Evolutionary conservation across 805 yeast genomes (phyloP).

Genomic region (Citeromyces matritensis): DNA sequence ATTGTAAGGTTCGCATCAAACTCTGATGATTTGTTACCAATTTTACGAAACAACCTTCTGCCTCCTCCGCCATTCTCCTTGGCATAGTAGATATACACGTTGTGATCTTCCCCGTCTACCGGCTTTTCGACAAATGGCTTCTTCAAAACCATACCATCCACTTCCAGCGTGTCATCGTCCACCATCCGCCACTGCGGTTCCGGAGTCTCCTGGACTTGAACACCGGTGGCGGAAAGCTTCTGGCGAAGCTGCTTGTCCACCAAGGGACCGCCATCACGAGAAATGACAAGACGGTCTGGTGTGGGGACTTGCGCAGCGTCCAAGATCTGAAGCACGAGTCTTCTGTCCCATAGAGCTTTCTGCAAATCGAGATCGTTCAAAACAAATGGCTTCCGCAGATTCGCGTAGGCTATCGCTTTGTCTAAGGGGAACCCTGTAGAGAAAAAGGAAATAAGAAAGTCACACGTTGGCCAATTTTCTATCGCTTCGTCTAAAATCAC

Average conservation of each 20-base stretch:
- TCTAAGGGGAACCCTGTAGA: conserved; percentile 94
- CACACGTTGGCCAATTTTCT: conserved; percentile 99
- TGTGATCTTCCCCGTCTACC: conserved; percentile 97
- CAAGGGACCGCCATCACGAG: conserved; percentile 94
- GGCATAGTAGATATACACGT: conserved; percentile 84
- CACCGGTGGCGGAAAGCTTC: conserved; percentile 47
- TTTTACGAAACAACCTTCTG: conserved; percentile 81
- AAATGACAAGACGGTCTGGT: conserved; percentile 75
- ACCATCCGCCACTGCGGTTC: conserved; percentile 84
- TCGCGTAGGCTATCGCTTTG: conserved; percentile 84
- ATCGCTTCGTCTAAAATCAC: conserved; percentile 85
- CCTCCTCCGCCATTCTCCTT: conserved; percentile 95
- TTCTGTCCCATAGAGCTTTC: conserved; percentile 93
- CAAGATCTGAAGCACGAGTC: conserved; percentile 67
- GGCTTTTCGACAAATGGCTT: conserved; percentile 98
- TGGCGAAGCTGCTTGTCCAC: conserved; percentile 53
- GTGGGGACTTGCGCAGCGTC: conserved; percentile 81
- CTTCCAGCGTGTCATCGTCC: conserved; percentile 71
- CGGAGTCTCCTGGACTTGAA: conserved; percentile 25
- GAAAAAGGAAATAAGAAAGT: conserved; percentile 83
- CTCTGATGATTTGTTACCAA: conserved; percentile 93
- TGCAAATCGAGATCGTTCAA: conserved; percentile 86
- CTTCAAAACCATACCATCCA: conserved; percentile 52
- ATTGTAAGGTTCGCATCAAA: conserved; percentile 64
- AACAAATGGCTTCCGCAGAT: conserved; percentile 76